Conservation (phyloP, 805 yeast genomes). For the Candida schatavii region DNA sequence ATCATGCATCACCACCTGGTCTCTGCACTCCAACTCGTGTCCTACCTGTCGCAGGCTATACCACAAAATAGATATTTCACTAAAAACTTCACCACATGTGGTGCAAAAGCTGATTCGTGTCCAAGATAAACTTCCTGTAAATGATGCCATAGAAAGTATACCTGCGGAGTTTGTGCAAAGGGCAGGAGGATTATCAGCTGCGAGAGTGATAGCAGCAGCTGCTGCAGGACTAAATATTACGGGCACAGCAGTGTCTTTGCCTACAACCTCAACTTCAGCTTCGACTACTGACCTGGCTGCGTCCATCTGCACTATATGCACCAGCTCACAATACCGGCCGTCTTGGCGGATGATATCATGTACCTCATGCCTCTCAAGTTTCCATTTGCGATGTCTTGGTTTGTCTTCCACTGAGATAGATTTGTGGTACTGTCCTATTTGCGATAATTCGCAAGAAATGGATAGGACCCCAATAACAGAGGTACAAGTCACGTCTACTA, state of each 20-base stretch:
- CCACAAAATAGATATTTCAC: slow-evolving; percentile 31
- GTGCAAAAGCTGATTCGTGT: slow-evolving; percentile 14
- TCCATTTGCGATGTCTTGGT: slow-evolving; percentile 43
- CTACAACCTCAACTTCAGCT: not conserved
- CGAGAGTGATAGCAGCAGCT: not conserved
- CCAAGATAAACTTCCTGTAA: slow-evolving; percentile 30
- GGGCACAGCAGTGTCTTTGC: slow-evolving; percentile 4
- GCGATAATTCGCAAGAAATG: slow-evolving; percentile 43
- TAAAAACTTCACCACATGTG: slow-evolving; percentile 10
- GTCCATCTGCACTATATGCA: slow-evolving; percentile 32
- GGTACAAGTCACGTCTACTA: not conserved
- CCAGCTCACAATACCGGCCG: slow-evolving; percentile 30
- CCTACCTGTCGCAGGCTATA: slow-evolving; percentile 58
- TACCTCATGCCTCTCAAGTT: slow-evolving; percentile 34
- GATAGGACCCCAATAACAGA: not conserved
- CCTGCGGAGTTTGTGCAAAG: slow-evolving; percentile 31
- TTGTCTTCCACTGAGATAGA: slow-evolving; percentile 9
- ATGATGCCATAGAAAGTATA: slow-evolving; percentile 36
- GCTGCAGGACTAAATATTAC: slow-evolving; percentile 11
- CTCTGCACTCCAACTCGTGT: slow-evolving; percentile 52
- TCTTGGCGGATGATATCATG: slow-evolving; percentile 22
- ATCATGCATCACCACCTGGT: slow-evolving; percentile 57
- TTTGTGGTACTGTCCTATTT: slow-evolving; percentile 51
- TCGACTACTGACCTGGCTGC: not conserved
- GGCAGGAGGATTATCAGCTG: not conserved